Conservation (phyloP, 1,284 basidiomycete species). For the Rhodotorula sp. region DNA sequence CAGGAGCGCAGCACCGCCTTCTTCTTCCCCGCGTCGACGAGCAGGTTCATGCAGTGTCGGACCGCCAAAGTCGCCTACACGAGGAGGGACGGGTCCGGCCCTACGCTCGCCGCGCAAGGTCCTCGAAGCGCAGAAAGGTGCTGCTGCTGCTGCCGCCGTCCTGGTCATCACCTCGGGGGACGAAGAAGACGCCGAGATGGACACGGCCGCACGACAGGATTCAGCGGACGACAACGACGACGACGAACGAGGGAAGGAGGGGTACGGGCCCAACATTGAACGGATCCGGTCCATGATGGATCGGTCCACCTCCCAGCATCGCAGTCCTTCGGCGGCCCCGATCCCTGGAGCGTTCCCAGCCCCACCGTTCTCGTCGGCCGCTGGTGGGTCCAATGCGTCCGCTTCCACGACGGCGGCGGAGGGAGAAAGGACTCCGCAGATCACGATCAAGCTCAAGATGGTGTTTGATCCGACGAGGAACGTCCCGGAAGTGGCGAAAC, state of each 20-base stretch:
- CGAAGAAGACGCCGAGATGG: neutral
- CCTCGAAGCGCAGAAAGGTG: neutral
- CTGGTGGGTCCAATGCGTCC: neutral
- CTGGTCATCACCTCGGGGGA: neutral
- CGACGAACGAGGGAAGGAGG: neutral
- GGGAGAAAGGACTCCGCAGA: neutral
- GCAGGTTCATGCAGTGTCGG: neutral
- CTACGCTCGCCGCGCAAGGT: neutral
- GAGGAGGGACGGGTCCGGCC: neutral
- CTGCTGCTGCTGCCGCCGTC: neutral
- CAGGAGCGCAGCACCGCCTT: neutral
- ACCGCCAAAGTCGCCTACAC: neutral
- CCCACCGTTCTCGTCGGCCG: neutral
- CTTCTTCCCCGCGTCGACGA: neutral
- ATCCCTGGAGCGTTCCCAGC: neutral
- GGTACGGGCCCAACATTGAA: neutral
- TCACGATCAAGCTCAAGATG: constrained; percentile 20
- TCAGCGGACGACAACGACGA: neutral
- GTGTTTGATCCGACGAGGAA: constrained; percentile 13
- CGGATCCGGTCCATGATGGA: constrained; percentile 6
- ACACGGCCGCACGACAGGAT: neutral
- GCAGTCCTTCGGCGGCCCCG: neutral
- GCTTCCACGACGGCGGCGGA: too few species aligned
- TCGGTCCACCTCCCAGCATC: neutral
- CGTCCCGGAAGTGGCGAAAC: constrained; percentile 7